These are phyloP conservation scores for Ceratobasidium sp. DNA, from an alignment of 1,284 basidiomycete genomes.

Conservation along the genomic window DNA sequence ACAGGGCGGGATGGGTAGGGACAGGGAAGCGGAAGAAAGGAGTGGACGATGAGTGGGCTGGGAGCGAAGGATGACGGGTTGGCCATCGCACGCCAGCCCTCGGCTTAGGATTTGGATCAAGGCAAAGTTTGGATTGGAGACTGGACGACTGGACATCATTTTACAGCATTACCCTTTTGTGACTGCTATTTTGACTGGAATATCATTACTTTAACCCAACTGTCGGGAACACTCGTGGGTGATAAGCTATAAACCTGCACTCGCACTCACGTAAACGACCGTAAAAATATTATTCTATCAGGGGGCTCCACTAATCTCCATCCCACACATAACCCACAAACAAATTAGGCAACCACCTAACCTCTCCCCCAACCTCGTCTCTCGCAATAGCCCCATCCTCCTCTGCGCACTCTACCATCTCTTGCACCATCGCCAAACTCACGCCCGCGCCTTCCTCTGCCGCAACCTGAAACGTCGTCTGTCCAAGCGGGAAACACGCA, in stretches of 20 bases:
- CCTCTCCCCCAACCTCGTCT: conserved; percentile 69
- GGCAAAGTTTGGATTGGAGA: neutral
- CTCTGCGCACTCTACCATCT: conserved; percentile 83
- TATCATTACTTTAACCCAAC: neutral
- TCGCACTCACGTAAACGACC: too few species aligned
- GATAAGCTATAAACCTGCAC: too few species aligned
- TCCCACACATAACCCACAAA: conserved; percentile 79
- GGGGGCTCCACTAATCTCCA: conserved; percentile 58
- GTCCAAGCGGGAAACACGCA: conserved; percentile 66
- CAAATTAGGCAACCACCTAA: conserved; percentile 77
- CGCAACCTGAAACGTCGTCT: conserved; percentile 53
- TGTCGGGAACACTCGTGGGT: neutral
- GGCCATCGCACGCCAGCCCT: too few species aligned
- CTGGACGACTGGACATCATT: conserved; percentile 9
- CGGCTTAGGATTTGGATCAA: neutral
- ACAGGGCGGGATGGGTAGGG: neutral
- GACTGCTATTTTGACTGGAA: neutral
- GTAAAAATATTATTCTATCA: neutral
- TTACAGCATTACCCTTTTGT: neutral
- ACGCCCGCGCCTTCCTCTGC: conserved; percentile 66
- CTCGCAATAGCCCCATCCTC: conserved; percentile 74
- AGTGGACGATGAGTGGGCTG: too few species aligned
- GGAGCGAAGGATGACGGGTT: neutral
- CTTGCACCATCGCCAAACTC: conserved; percentile 76
- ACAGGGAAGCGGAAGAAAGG: too few species aligned